Percentiles rank a stretch among this genome's conserved stretches.
Evolutionary conservation across 2,329 filamentous ascomycete species (phyloP).

Genomic region (Ceratocystis huliohia): DNA sequence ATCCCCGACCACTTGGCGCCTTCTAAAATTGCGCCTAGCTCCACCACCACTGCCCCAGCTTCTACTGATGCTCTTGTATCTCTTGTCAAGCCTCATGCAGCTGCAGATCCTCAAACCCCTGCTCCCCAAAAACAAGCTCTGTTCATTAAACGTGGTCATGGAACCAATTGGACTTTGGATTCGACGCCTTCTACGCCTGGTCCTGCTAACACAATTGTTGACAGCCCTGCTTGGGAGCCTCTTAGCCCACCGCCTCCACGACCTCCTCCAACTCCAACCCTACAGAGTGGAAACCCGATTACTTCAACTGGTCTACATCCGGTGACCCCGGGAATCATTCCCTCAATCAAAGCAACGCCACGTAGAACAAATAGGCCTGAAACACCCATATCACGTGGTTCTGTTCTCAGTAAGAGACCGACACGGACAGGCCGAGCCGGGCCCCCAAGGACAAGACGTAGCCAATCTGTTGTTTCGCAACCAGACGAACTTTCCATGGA

Average conservation of each 20-base stretch:
- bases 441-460: slow-evolving; percentile 28
- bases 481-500: slow-evolving; percentile 38
- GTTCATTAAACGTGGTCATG: slow-evolving; percentile 30
- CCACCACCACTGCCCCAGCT: background rate
- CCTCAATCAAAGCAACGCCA: slow-evolving; percentile 17
- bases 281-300: slow-evolving; percentile 28
- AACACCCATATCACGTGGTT: slow-evolving; percentile 19
- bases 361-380: slow-evolving; percentile 15
- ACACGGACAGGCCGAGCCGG: slow-evolving; percentile 15
- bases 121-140: slow-evolving; percentile 7
- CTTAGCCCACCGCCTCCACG: slow-evolving; percentile 26
- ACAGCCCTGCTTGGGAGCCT: slow-evolving; percentile 45
- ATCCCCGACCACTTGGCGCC: slow-evolving; percentile 13
- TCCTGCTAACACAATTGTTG: slow-evolving; percentile 29
- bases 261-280: background rate
- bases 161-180: slow-evolving; percentile 47
- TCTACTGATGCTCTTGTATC: background rate
- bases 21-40: slow-evolving; percentile 8
- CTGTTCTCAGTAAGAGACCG: slow-evolving; percentile 9
- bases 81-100: background rate
- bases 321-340: slow-evolving; percentile 18
- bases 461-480: slow-evolving; percentile 36
- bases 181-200: slow-evolving; percentile 47
- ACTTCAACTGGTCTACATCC: slow-evolving; percentile 30
- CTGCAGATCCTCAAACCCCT: slow-evolving; percentile 15